Conservation (phyloP, 2,329 filamentous ascomycete genomes). For the Colletotrichum caudatum region DNA sequence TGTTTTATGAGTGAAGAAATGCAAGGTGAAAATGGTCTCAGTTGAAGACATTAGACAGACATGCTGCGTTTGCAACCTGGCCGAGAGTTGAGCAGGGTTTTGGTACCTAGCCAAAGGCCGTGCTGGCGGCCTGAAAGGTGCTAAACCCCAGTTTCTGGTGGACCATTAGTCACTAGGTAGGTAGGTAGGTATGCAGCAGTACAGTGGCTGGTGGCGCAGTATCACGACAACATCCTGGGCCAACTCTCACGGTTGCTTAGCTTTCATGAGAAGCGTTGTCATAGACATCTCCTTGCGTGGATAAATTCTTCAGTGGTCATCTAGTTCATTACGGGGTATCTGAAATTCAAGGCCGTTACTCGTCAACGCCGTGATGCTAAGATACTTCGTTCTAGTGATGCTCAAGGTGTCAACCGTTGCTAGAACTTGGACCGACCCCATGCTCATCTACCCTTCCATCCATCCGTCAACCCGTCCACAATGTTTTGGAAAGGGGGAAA, state of each 20-base stretch:
- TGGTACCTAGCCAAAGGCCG: background rate
- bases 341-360: conserved; percentile 33
- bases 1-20: conserved; percentile 5
- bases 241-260: background rate
- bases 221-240: background rate
- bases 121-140: background rate
- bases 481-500: background rate
- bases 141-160: conserved; percentile 15
- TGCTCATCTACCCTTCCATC: conserved; percentile 9
- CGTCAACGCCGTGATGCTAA: conserved; percentile 30
- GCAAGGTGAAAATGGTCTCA: background rate
- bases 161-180: background rate
- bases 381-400: conserved; percentile 5
- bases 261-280: background rate
- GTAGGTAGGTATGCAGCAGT: background rate
- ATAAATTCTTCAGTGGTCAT: background rate
- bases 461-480: background rate
- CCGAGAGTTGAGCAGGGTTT: background rate
- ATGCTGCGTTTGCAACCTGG: background rate
- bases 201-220: background rate
- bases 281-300: background rate
- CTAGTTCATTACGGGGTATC: conserved; percentile 35
- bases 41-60: conserved; percentile 8
- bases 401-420: conserved; percentile 8
- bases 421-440: conserved; percentile 12